Conservation (phyloP, 1,139 yeast genomes). For the Debaryomyces sp. region DNA sequence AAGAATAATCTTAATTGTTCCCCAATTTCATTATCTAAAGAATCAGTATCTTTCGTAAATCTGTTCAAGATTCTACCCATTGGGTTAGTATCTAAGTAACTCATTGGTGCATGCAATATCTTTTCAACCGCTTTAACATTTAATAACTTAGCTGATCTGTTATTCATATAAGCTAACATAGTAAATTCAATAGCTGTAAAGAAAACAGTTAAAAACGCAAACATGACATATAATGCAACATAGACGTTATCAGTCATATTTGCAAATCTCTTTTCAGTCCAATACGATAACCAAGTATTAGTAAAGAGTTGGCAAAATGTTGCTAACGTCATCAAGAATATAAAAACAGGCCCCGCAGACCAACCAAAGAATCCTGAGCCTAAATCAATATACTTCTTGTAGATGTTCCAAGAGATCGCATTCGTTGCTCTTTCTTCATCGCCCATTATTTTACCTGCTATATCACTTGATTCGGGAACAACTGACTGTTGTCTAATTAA, state of each 20-base stretch:
- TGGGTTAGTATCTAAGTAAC: conserved; percentile 48
- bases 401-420: conserved; percentile 41
- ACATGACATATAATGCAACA: conserved; percentile 35
- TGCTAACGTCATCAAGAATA: conserved; percentile 43
- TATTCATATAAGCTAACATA: conserved; percentile 56
- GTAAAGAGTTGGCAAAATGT: conserved; percentile 41
- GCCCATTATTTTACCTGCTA: conserved; percentile 30
- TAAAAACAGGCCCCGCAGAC: conserved; percentile 32
- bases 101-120: conserved; percentile 48
- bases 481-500: conserved; percentile 5
- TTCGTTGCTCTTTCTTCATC: conserved; percentile 45
- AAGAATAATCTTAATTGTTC: conserved; percentile 47
- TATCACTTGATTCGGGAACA: conserved; percentile 11
- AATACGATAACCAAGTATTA: conserved; percentile 44
- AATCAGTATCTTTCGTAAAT: conserved; percentile 57
- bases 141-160: conserved; percentile 40
- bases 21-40: conserved; percentile 49
- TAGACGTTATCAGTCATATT: conserved; percentile 29
- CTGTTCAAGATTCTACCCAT: conserved; percentile 52
- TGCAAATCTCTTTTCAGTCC: conserved; percentile 33
- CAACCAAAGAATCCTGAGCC: conserved; percentile 45
- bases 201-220: conserved; percentile 45
- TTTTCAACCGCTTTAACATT: conserved; percentile 40
- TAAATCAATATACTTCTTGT: conserved; percentile 35
- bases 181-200: conserved; percentile 55